Base-by-base conservation (phyloP, 2,329 filamentous ascomycete genomes). In the Sarocladium oryzae region DNA sequence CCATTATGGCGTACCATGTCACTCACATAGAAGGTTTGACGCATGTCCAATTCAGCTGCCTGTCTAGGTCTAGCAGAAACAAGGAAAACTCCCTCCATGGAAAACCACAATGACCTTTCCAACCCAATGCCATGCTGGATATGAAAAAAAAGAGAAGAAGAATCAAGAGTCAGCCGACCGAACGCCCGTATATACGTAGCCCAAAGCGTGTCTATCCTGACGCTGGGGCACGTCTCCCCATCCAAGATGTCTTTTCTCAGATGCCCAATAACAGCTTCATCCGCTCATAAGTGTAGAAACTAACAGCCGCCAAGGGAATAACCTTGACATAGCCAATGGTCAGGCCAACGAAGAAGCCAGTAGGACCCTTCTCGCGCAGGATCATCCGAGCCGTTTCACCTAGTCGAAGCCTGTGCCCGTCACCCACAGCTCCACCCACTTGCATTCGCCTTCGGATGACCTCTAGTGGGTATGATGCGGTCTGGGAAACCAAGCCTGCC, bases 311-410 rank as follows among this genome's bases (percentile, higher is more conserved):
- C 88, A 99, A 86, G 3, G 93, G 93, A 55, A 96, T 77, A 49
- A 97, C 82, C 73, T 99, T 99, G 62, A 90, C 81, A 67, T 97
- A 99, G 7, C 93, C 93, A 67, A 99, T 96, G 1, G 87, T 89
- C 65, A 99, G 70, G 0, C 93, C 93, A 10, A 97, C 85, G 67
- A 89, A 99, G 72, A 96, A 97, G 0, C 93, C 93, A 49, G 79
- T 76, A 53, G 85, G 69, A 0, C 93, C 93, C 52, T 77, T 78
- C 69, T 96, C 89, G 41, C 77, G 72, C 58, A 83, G 83, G 56
- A 99, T 93, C 63, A 83, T 78, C 56, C 70, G 72, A 2, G 84
- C 84, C 1, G 92, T 95, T 70, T 97, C 92, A 15, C 73, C 71
- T 56, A 99, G 88, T 49, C 83, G 76, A 41, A 96, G 69, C 41